phyloP scores from a whole-genome alignment of 208 protist species.

The Naegleria lovaniensis region DNA sequence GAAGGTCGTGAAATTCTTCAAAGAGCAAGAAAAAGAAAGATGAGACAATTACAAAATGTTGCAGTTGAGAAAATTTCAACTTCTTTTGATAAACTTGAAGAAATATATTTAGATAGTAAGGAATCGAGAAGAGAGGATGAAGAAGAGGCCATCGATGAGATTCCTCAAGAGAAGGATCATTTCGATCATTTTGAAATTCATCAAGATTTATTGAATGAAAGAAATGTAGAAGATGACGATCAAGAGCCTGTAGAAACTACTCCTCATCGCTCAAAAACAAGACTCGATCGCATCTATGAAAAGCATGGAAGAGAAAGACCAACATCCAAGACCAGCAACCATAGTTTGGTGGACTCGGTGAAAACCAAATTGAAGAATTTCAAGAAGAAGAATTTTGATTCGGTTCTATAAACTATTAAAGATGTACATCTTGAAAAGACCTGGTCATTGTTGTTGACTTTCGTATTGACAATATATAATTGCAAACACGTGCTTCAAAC shows the following conservation, averaged over 20 bases:
- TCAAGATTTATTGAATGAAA: background rate
- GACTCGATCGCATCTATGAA: background rate
- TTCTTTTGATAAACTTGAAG: background rate
- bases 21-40: background rate
- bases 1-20: constrained; percentile 8
- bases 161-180: background rate
- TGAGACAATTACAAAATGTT: background rate
- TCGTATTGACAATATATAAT: too few species aligned
- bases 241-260: too few species aligned
- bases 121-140: too few species aligned
- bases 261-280: too few species aligned
- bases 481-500: too few species aligned
- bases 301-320: background rate
- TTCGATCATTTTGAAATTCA: background rate
- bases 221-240: too few species aligned
- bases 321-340: too few species aligned
- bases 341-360: background rate
- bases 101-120: background rate
- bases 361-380: too few species aligned
- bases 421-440: too few species aligned
- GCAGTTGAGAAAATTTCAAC: background rate
- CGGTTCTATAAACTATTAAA: background rate
- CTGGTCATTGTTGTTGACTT: too few species aligned
- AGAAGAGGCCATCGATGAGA: background rate
- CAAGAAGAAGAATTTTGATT: background rate